These are phyloP conservation scores for Albizia julibrissin DNA, from an alignment of 306 rosid genomes.

Conservation along the genomic window DNA sequence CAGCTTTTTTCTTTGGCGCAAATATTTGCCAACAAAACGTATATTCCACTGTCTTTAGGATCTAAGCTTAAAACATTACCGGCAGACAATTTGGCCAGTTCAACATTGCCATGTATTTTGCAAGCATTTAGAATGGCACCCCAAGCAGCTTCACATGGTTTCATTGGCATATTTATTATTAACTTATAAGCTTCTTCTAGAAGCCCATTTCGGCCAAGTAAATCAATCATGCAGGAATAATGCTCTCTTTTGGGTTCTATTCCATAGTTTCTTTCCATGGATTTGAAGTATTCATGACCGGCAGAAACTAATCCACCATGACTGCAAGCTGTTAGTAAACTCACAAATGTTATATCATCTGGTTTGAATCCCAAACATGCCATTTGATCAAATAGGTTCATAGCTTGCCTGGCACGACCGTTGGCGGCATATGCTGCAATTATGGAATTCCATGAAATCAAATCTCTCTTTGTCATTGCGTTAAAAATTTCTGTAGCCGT, in stretches of 20 bases:
- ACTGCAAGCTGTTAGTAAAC: conserved; percentile 76
- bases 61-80: conserved; percentile 58
- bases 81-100: conserved; percentile 63
- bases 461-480: conserved; percentile 48
- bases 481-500: conserved; percentile 53
- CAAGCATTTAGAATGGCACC: conserved; percentile 83
- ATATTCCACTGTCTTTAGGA: conserved; percentile 72
- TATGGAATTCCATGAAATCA: conserved; percentile 79
- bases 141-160: conserved; percentile 74
- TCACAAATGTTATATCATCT: conserved; percentile 60
- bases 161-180: conserved; percentile 67
- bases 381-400: conserved; percentile 59
- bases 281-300: conserved; percentile 56
- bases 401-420: conserved; percentile 58
- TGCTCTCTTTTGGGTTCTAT: conserved; percentile 63
- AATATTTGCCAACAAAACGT: conserved; percentile 58
- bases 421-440: conserved; percentile 68
- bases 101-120: conserved; percentile 62
- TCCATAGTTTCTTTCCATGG: conserved; percentile 54
- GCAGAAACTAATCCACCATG: conserved; percentile 63
- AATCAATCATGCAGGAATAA: conserved; percentile 75
- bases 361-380: conserved; percentile 44
- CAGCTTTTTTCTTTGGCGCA: conserved; percentile 64
- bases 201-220: conserved; percentile 64
- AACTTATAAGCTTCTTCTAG: conserved; percentile 66